Evolutionary conservation across 2,329 filamentous ascomycete species (phyloP).

Genomic region (Neocatenulostroma microsporum): DNA sequence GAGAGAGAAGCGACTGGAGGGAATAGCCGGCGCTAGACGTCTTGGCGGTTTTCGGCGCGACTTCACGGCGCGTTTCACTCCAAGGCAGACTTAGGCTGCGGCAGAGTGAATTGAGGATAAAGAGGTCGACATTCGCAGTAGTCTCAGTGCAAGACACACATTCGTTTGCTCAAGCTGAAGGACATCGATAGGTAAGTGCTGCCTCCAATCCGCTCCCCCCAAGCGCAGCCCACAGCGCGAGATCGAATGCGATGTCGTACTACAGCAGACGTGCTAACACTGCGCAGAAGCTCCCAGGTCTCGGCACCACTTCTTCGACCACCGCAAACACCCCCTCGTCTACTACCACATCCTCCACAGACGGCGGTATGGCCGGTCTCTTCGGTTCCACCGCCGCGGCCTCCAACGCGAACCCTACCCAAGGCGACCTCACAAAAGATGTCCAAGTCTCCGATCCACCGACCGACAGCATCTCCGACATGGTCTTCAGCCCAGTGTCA

Average conservation of each 20-base stretch:
- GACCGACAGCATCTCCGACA: constrained; percentile 80
- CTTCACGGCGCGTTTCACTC: constrained; percentile 2
- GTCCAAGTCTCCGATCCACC: constrained; percentile 70
- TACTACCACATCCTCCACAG: constrained; percentile 32
- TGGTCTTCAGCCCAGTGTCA: constrained; percentile 67
- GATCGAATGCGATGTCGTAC: no score
- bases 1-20: constrained; percentile 12
- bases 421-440: constrained; percentile 87
- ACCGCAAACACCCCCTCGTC: constrained; percentile 50
- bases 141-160: no score
- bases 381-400: constrained; percentile 48
- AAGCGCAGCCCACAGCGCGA: no score
- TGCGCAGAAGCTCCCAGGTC: constrained; percentile 57
- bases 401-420: constrained; percentile 56
- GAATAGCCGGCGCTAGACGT: constrained; percentile 17
- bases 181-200: no score
- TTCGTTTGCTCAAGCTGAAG: no score
- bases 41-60: not conserved
- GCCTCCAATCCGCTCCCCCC: no score
- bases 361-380: constrained; percentile 53
- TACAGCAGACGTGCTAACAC: constrained; percentile 35
- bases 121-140: no score
- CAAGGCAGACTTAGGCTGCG: no score
- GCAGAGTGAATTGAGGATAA: no score
- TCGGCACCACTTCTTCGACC: constrained; percentile 43